Conservation (phyloP, 345 rosid species). For the Melaleuca quinquenervia region DNA sequence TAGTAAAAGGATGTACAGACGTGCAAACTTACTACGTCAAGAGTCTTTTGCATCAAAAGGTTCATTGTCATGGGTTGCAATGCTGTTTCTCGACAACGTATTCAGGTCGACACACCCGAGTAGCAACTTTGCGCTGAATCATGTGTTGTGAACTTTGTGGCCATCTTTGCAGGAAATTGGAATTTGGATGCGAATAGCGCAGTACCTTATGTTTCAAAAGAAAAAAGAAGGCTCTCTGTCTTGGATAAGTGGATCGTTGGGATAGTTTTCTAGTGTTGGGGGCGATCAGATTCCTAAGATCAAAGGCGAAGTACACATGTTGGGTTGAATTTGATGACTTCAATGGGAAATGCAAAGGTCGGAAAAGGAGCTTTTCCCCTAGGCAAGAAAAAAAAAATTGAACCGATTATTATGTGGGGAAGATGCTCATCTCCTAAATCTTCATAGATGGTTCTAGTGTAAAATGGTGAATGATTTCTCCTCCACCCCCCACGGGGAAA, state of each 20-base stretch:
- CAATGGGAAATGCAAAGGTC: background rate
- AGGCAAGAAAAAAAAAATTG: background rate
- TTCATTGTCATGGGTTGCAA: background rate
- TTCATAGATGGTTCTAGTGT: background rate
- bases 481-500: background rate
- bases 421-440: background rate
- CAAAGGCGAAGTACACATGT: background rate
- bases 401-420: background rate
- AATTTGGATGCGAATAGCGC: background rate
- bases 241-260: background rate
- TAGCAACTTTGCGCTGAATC: background rate
- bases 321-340: background rate
- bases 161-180: background rate
- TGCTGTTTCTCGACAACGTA: background rate
- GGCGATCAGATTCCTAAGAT: background rate
- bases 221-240: background rate
- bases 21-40: background rate
- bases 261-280: background rate
- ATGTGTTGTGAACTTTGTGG: background rate
- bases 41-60: background rate
- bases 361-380: background rate
- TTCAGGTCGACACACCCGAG: background rate
- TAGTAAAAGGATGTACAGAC: background rate
- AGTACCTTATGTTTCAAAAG: background rate
- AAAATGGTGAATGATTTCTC: background rate